Percentiles rank a stretch among this genome's conserved stretches.
phyloP scores from a whole-genome alignment of 2,329 filamentous ascomycete species.

The Hymenoscyphus scutula region DNA sequence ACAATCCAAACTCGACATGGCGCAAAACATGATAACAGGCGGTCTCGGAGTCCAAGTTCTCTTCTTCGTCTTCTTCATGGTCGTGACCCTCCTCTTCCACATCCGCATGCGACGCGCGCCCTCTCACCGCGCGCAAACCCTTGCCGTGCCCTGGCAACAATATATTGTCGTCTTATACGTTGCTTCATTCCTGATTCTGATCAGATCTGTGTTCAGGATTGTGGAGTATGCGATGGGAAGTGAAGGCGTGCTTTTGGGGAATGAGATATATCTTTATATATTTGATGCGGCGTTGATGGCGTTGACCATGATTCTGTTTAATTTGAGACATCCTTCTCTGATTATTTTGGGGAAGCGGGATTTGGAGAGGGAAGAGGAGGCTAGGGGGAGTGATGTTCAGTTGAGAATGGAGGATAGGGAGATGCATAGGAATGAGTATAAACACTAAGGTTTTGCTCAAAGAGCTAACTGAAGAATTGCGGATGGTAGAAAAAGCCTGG shows the following conservation, averaged over 20 bases:
- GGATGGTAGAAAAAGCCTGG: too few relatives aligned
- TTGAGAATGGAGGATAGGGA: constrained; percentile 1
- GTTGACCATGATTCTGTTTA: constrained; percentile 38
- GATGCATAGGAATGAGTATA: background rate
- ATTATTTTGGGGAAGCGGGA: constrained; percentile 14
- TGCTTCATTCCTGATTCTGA: constrained; percentile 42
- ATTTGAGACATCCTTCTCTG: constrained; percentile 37
- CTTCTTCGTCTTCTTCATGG: constrained; percentile 50
- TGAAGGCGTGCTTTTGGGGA: constrained; percentile 41
- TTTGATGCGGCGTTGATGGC: constrained; percentile 45
- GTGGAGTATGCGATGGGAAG: constrained; percentile 45
- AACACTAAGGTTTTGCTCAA: background rate
- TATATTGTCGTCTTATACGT: constrained; percentile 43
- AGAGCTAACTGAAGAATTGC: background rate
- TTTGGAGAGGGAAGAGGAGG: constrained; percentile 1
- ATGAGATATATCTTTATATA: constrained; percentile 44
- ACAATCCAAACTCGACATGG: constrained; percentile 28
- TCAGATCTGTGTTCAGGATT: constrained; percentile 45
- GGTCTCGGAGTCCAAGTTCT: constrained; percentile 50
- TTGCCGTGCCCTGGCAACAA: constrained; percentile 35
- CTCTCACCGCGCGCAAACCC: constrained; percentile 22
- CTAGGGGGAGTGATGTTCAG: background rate
- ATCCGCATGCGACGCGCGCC: constrained; percentile 36
- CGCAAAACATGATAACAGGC: constrained; percentile 44
- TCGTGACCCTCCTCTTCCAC: constrained; percentile 45